phyloP scores from a whole-genome alignment of 2,329 filamentous ascomycete genomes.

The Cercospora canescens region DNA sequence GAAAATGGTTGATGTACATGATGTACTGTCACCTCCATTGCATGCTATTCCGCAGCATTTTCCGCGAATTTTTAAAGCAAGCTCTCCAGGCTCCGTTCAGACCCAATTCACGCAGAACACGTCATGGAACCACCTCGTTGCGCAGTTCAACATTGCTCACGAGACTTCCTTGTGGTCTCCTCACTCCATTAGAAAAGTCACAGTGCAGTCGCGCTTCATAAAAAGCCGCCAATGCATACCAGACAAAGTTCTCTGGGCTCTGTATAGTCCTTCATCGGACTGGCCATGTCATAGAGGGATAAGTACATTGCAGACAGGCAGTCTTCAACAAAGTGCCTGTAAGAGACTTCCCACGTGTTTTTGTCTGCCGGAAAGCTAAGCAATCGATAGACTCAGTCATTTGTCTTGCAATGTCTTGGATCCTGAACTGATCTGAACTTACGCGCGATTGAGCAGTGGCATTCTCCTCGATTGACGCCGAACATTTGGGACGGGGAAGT shows the following conservation, averaged over 20 bases:
- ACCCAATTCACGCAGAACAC: too few relatives aligned
- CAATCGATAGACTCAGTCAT: not conserved
- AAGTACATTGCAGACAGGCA: not conserved
- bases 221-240: not conserved
- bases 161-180: not conserved
- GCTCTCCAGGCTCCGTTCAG: too few relatives aligned
- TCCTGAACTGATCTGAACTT: not conserved
- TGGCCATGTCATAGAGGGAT: not conserved
- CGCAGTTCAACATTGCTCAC: not conserved
- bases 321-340: not conserved
- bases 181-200: not conserved
- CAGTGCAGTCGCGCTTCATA: not conserved
- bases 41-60: too few relatives aligned
- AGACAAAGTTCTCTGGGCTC: not conserved
- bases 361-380: not conserved
- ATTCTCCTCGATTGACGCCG: not conserved
- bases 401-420: not conserved
- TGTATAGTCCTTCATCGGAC: not conserved
- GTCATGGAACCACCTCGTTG: not conserved
- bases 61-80: too few relatives aligned
- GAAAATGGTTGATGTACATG: too few relatives aligned
- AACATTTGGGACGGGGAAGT: not conserved
- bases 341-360: not conserved
- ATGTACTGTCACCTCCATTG: too few relatives aligned
- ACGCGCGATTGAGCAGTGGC: not conserved